Base-by-base conservation (phyloP, 2,329 filamentous ascomycete genomes). In the Lasiodiplodia hormozganensis region DNA sequence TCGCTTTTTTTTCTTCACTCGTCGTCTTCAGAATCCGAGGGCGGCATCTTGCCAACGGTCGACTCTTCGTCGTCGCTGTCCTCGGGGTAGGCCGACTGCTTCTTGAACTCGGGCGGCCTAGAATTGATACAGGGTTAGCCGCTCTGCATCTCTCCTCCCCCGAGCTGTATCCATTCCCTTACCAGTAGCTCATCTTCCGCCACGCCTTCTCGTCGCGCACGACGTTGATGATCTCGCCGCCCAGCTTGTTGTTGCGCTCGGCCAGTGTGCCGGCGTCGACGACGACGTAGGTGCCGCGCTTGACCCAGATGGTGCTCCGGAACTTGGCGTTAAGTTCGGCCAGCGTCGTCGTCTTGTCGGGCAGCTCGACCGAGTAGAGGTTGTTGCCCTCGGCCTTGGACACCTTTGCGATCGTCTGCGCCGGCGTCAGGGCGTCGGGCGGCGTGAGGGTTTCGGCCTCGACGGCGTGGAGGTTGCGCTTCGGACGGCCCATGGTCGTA, bases 271-370 rank as follows among this genome's bases (percentile, higher is more conserved):
- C 85, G 28, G 88, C 90, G 72, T 98, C 92, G 16, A 97, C 86
- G 12, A 98, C 82, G 36, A 97, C 94, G 79, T 90, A 98, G 0
- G 93, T 93, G 36, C 94, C 92, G 21, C 93, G 89, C 80, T 92
- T 94, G 78, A 98, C 92, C 92, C 93, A 98, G 71, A 98, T 93
- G 2, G 93, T 96, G 72, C 93, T 96, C 70, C 95, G 92, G 78
- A 98, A 97, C 51, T 90, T 89, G 31, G 93, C 84, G 11, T 92
- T 91, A 23, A 99, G 88, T 83, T 97, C 94, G 25, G 94, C 90
- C 21, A 96, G 83, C 49, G 95, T 80, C 7, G 85, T 82, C 74
- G 89, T 87, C 69, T 87, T 86, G 14, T 71, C 69, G 28, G 94
- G 89, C 36, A 94, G 83, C 76, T 90, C 86, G 76, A 95, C 93